Evolutionary conservation across 495 filamentous ascomycete species (phyloP).

Genomic region (Podospora sp.): DNA sequence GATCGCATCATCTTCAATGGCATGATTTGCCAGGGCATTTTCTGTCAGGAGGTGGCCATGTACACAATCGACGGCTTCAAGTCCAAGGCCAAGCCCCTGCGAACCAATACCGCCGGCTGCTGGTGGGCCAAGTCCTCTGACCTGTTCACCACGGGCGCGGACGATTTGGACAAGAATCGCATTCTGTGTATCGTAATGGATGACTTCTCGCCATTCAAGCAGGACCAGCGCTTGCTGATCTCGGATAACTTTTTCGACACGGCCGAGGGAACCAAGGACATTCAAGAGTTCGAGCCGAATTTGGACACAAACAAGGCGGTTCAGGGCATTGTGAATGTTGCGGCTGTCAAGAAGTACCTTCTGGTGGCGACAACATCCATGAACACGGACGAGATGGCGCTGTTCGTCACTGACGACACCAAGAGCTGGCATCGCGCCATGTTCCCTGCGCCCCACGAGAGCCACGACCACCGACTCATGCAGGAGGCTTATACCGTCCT

Average conservation of each 20-base stretch:
- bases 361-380: slow-evolving; percentile 78
- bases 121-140: slow-evolving; percentile 79
- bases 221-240: slow-evolving; percentile 72
- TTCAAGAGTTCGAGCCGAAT: slow-evolving; percentile 68
- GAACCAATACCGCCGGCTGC: slow-evolving; percentile 68
- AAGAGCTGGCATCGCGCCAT: slow-evolving; percentile 87
- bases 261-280: slow-evolving; percentile 45
- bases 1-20: slow-evolving; percentile 82
- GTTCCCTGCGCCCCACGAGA: slow-evolving; percentile 57
- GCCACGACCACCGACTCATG: slow-evolving; percentile 68
- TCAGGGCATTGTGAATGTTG: slow-evolving; percentile 73
- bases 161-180: slow-evolving; percentile 61
- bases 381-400: slow-evolving; percentile 83
- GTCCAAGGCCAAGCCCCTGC: slow-evolving; percentile 60
- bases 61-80: slow-evolving; percentile 89
- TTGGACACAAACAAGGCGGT: slow-evolving; percentile 72
- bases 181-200: slow-evolving; percentile 77
- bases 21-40: slow-evolving; percentile 62
- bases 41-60: slow-evolving; percentile 60
- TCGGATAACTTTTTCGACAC: slow-evolving; percentile 76
- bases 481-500: slow-evolving; percentile 91
- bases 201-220: slow-evolving; percentile 59
- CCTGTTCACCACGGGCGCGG: slow-evolving; percentile 67
- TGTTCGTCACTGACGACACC: slow-evolving; percentile 80
- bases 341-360: slow-evolving; percentile 79